Percentiles rank a stretch among this genome's conserved stretches.
phyloP scores from a whole-genome alignment of 441 rosid species.

The Sinapis alba region DNA sequence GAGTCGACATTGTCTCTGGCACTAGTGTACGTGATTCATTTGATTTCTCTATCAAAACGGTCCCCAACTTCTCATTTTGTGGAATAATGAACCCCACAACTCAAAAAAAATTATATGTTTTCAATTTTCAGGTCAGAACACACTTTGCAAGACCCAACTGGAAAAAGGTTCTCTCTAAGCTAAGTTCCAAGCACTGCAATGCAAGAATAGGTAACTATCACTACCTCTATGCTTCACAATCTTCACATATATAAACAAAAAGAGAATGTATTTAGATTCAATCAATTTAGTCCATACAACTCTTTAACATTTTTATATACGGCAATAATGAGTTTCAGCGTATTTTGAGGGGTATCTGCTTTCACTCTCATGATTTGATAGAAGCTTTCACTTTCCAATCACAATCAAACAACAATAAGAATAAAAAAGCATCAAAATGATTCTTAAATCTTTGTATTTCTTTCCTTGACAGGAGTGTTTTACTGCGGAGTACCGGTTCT shows the following conservation, averaged over 20 bases:
- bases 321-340: neutral
- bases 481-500: conserved; percentile 73
- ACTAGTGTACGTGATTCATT: conserved; percentile 51
- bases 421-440: conserved; percentile 1
- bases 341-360: neutral
- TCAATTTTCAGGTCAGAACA: conserved; percentile 56
- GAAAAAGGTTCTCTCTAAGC: conserved; percentile 63
- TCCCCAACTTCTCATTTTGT: conserved; percentile 23
- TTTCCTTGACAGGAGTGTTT: conserved; percentile 54
- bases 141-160: conserved; percentile 81
- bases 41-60: conserved; percentile 9
- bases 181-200: conserved; percentile 67
- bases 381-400: conserved; percentile 7
- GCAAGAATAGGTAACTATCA: conserved; percentile 66
- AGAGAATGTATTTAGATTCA: neutral
- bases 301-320: neutral
- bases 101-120: neutral
- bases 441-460: neutral
- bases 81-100: conserved; percentile 16
- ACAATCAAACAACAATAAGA: neutral
- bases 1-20: conserved; percentile 76
- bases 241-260: neutral
- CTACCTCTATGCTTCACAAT: conserved; percentile 15
- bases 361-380: no score
- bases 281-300: neutral